Evolutionary conservation across 331 rosid species (phyloP).

Genomic region (Quercus lobata): DNA sequence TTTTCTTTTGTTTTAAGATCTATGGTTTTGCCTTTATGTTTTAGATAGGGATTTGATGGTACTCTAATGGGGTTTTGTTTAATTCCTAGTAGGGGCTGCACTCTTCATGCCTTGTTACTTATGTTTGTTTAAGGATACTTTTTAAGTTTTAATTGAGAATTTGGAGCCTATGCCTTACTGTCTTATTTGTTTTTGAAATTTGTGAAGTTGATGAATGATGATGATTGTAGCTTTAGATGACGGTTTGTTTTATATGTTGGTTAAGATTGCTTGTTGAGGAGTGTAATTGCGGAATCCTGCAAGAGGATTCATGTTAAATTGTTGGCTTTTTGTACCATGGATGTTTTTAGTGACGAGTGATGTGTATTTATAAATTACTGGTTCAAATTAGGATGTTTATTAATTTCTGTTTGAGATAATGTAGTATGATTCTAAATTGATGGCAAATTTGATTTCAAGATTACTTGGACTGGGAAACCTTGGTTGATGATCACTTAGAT

Average conservation of each 20-base stretch:
- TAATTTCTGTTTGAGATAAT: no score
- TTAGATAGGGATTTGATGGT: constrained; percentile 19
- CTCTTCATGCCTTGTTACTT: neutral
- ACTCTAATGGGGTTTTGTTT: constrained; percentile 10
- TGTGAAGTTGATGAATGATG: neutral
- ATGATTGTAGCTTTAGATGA: neutral
- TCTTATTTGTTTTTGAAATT: neutral
- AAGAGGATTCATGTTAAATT: neutral
- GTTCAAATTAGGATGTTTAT: no score
- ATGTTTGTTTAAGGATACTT: constrained; percentile 8
- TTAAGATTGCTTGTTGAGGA: neutral
- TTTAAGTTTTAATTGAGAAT: no score
- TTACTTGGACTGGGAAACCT: no score
- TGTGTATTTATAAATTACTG: neutral
- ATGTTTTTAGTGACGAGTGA: neutral
- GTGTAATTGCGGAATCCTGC: neutral
- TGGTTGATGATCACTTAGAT: no score
- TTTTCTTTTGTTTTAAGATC: neutral
- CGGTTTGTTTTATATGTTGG: neutral
- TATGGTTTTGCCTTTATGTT: neutral
- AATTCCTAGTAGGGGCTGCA: constrained; percentile 6
- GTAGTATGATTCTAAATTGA: no score
- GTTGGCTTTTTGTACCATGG: neutral
- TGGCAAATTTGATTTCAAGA: no score
- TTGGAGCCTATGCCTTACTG: no score